phyloP scores from a whole-genome alignment of 164 flowering plant species.

The Buxus sempervirens region DNA sequence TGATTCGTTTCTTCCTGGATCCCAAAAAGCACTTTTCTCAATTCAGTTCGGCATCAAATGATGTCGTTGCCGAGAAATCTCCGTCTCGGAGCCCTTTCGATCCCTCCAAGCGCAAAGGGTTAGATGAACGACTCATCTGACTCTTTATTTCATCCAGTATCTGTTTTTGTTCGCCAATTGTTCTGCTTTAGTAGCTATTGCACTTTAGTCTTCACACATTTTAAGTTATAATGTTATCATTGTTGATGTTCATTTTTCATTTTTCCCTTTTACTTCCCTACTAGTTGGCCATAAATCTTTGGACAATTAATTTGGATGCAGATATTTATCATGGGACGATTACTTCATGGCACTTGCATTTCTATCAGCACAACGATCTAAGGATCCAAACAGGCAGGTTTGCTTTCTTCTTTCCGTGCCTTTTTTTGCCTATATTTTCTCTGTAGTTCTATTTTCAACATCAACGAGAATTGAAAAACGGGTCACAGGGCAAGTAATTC shows the following conservation, averaged over 20 bases:
- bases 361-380: conserved; percentile 82
- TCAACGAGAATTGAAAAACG: too few species aligned
- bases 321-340: conserved; percentile 94
- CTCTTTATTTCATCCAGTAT: too few species aligned
- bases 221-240: not conserved
- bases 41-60: conserved; percentile 14
- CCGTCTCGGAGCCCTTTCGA: conserved; percentile 49
- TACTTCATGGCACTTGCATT: conserved; percentile 97
- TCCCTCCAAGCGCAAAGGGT: conserved; percentile 77
- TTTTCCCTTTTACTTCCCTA: not conserved
- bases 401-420: not conserved
- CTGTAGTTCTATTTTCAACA: too few species aligned
- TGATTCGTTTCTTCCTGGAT: conserved; percentile 36
- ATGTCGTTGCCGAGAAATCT: conserved; percentile 9
- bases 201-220: too few species aligned
- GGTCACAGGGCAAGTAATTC: too few species aligned
- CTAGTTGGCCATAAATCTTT: too few species aligned
- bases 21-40: conserved; percentile 18
- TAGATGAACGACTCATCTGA: not conserved
- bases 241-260: not conserved
- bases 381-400: conserved; percentile 96
- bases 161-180: not conserved
- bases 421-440: not conserved
- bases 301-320: conserved; percentile 14
- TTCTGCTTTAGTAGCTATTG: not conserved